phyloP scores from a whole-genome alignment of 768 basidiomycete species.

The Leucocoprinus sp. region DNA sequence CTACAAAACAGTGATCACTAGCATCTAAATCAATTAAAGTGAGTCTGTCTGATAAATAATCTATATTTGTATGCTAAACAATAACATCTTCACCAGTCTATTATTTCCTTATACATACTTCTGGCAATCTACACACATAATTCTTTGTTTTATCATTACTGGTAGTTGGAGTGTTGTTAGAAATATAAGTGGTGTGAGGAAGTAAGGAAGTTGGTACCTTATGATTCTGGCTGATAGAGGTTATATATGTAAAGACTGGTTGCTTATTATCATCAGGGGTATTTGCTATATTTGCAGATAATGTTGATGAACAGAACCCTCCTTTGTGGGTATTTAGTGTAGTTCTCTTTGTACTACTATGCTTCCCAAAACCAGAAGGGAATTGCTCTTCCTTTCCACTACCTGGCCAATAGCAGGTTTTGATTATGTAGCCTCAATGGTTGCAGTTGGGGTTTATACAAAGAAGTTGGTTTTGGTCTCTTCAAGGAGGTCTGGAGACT shows the following conservation, averaged over 20 bases:
- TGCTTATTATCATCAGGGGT: not conserved
- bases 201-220: no score
- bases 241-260: not conserved
- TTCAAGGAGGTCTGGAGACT: no score
- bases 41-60: not conserved
- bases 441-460: not conserved
- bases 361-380: constrained; percentile 15
- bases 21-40: constrained; percentile 17
- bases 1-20: constrained; percentile 18
- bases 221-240: no score
- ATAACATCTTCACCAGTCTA: no score
- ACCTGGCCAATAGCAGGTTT: constrained; percentile 25
- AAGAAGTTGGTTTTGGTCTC: not conserved
- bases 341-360: not conserved
- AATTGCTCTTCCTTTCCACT: constrained; percentile 30
- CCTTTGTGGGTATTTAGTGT: not conserved
- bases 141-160: no score
- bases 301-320: not conserved
- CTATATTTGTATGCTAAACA: not conserved
- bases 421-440: constrained; percentile 17
- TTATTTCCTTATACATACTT: no score
- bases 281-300: not conserved
- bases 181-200: no score
- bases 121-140: no score
- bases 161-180: no score